Base-by-base conservation (phyloP, 2,329 filamentous ascomycete genomes). In the Cercospora zeae-maydis region DNA sequence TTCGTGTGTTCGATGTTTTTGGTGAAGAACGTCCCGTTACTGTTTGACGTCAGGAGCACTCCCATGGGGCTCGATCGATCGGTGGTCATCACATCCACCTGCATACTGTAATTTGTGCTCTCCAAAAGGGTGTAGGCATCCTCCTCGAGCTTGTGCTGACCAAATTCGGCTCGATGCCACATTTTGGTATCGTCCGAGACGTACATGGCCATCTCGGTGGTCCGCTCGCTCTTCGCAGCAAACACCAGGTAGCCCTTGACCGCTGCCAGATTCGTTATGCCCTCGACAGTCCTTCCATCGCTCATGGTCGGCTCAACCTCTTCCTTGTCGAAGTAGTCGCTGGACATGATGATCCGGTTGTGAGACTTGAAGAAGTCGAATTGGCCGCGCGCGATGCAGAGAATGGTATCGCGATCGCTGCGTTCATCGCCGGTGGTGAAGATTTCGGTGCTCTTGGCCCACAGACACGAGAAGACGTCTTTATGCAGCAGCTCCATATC, bases 21-120 rank as follows among this genome's bases (percentile, higher is more conserved):
- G 1, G 90, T 95, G 75, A 98, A 99, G 76, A 93, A 97, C 2
- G 92, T 97, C 64, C 95, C 95, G 74, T 98, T 96, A 33, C 93
- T 98, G 75, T 99, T 99, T 74, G 93, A 98, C 5, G 92, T 96
- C 73, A 97, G 93, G 61, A 99, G 82, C 10, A 90, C 87, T 34
- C 95, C 96, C 85, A 96, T 93, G 0, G 89, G 85, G 11, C 58
- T 61, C 19, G 52, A 49, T 7, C 66, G 63, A 31, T 64, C 67
- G 10, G 82, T 83, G 1, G 89, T 91, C 84, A 93, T 88, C 66
- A 98, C 93, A 76, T 98, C 93, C 60, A 99, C 87, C 78, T 98
- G 93, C 70, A 99, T 92, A 79, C 93, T 97, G 80, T 99, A 97
- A 74, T 96, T 93, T 45, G 95, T 98, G 72, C 93, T 95, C 78